A percentile compares a stretch with the other conserved stretches of the same genome.
phyloP scores from a whole-genome alignment of 75 land plant genomes.

The Selaginella moellendorffii region DNA sequence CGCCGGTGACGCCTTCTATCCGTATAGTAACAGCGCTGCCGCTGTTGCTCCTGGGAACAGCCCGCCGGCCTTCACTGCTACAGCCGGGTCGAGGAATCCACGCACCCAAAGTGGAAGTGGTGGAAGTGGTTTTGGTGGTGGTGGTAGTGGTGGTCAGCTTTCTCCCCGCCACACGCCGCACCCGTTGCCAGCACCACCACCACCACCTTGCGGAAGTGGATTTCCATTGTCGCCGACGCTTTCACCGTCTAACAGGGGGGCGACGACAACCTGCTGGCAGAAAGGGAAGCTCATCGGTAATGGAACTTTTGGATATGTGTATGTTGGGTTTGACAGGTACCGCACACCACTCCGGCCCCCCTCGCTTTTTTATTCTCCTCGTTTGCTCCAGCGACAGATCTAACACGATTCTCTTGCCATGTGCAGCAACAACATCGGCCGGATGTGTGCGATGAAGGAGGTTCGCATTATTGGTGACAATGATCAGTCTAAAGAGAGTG shows the following conservation, averaged over 20 bases:
- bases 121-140: too few species aligned
- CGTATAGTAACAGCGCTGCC: too few species aligned
- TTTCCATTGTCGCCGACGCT: slow-evolving; percentile 30
- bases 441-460: slow-evolving; percentile 9
- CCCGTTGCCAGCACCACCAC: slow-evolving; percentile 62
- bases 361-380: neutral
- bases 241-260: slow-evolving; percentile 19
- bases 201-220: slow-evolving; percentile 20
- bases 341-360: neutral
- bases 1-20: neutral
- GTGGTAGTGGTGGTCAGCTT: too few species aligned
- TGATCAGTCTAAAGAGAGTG: slow-evolving; percentile 35
- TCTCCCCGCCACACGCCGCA: neutral
- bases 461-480: slow-evolving; percentile 10
- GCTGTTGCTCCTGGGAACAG: too few species aligned
- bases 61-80: too few species aligned
- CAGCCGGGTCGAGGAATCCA: too few species aligned
- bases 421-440: neutral
- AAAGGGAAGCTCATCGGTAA: slow-evolving; percentile 33
- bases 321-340: slow-evolving; percentile 41
- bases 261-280: slow-evolving; percentile 48
- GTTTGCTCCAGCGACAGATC: neutral
- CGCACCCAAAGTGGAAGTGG: too few species aligned
- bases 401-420: neutral
- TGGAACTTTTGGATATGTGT: slow-evolving; percentile 56